phyloP scores from a whole-genome alignment of 495 filamentous ascomycete genomes.

The Aspergillus indologenus region DNA sequence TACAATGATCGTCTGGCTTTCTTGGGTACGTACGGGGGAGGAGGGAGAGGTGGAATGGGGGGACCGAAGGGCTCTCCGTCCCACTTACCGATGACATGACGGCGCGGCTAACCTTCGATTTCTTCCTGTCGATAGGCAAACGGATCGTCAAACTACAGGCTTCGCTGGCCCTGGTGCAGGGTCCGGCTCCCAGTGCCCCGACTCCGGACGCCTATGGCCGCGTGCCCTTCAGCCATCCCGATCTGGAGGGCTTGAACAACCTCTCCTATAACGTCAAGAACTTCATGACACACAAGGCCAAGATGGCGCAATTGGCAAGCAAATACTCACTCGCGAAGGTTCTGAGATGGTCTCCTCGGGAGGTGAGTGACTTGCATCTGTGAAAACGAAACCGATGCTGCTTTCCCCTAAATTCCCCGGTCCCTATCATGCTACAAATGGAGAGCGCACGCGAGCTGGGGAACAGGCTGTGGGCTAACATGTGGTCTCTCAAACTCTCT shows the following conservation, averaged over 20 bases:
- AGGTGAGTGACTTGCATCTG: constrained; percentile 49
- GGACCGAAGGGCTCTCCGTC: neutral
- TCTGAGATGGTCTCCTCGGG: constrained; percentile 80
- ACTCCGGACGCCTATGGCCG: constrained; percentile 46
- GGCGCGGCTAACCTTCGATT: constrained; percentile 9
- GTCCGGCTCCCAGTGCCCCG: constrained; percentile 25
- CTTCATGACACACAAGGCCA: constrained; percentile 52
- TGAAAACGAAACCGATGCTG: neutral
- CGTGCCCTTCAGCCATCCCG: constrained; percentile 67
- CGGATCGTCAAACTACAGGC: constrained; percentile 77
- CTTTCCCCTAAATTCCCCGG: neutral
- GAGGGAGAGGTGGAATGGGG: neutral
- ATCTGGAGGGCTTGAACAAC: constrained; percentile 67
- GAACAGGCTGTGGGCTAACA: neutral
- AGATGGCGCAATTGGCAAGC: constrained; percentile 62
- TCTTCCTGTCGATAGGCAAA: constrained; percentile 55
- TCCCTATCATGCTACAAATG: neutral
- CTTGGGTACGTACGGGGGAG: constrained; percentile 66
- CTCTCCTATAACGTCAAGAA: constrained; percentile 56
- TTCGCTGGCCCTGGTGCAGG: constrained; percentile 65
- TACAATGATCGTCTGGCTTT: constrained; percentile 94
- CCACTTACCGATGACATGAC: neutral
- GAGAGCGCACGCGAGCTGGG: neutral
- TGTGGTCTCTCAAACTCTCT: constrained; percentile 9
- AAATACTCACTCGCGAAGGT: constrained; percentile 70